These are phyloP conservation scores for Magnaporthiopsis rhizophila DNA, from an alignment of 2,329 filamentous ascomycete species.

Conservation along the genomic window DNA sequence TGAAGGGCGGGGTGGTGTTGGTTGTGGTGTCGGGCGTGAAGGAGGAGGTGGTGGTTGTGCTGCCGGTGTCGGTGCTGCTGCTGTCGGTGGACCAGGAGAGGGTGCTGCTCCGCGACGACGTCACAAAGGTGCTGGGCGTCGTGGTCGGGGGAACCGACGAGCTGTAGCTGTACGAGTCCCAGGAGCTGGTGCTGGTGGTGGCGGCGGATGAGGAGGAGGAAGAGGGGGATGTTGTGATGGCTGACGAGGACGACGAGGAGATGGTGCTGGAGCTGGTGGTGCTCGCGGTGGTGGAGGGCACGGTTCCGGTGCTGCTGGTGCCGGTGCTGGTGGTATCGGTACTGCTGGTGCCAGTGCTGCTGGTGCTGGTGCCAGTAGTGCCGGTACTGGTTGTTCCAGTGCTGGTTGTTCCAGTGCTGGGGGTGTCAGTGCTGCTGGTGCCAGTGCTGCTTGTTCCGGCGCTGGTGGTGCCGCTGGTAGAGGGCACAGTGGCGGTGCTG, in stretches of 20 bases:
- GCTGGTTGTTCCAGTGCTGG: background rate
- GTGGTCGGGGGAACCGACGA: background rate
- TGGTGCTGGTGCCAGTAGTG: background rate
- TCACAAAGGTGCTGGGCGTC: constrained; percentile 6
- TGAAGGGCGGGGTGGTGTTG: background rate
- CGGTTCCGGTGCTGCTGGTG: too few species aligned
- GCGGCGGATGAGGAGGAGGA: background rate
- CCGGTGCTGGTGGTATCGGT: background rate
- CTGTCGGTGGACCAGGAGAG: background rate
- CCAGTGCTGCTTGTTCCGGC: too few species aligned
- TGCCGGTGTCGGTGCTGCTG: constrained; percentile 1
- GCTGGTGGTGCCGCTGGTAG: too few species aligned
- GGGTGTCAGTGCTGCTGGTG: too few species aligned
- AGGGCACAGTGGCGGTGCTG: background rate
- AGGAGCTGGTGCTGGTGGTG: background rate
- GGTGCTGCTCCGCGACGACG: background rate
- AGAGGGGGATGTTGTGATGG: too few species aligned
- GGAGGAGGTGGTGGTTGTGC: background rate
- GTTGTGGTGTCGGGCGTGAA: background rate
- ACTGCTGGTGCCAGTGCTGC: background rate
- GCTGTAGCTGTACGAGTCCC: constrained; percentile 3
- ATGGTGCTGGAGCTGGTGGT: background rate
- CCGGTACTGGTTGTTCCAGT: background rate
- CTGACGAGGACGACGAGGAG: background rate
- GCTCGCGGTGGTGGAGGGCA: too few species aligned